These are phyloP conservation scores for Dryas integrifolia DNA, from an alignment of 331 rosid genomes.

Conservation along the genomic window DNA sequence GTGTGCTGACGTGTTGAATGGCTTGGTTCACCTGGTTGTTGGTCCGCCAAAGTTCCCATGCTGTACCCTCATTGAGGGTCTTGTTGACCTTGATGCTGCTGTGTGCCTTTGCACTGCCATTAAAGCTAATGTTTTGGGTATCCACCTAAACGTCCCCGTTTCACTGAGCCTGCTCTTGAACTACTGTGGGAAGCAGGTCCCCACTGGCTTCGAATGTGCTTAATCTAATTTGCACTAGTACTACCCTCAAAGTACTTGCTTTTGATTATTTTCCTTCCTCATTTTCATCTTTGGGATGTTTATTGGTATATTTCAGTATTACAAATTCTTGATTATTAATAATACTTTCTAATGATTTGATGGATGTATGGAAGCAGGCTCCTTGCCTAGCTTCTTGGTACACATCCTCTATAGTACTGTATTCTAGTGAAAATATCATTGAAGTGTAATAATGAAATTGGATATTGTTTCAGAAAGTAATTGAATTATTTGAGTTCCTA, in stretches of 20 bases:
- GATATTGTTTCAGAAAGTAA: too few species aligned
- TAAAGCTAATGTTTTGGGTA: slow-evolving; percentile 35
- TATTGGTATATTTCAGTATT: slow-evolving; percentile 3
- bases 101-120: slow-evolving; percentile 46
- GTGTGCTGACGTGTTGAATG: slow-evolving; percentile 41
- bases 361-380: neutral
- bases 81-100: slow-evolving; percentile 44
- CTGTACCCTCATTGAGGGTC: slow-evolving; percentile 29
- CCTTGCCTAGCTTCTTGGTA: neutral
- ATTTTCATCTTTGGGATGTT: neutral
- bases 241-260: too few species aligned
- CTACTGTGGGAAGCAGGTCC: slow-evolving; percentile 42
- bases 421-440: neutral
- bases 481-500: too few species aligned
- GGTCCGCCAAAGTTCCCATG: slow-evolving; percentile 44
- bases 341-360: neutral
- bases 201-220: slow-evolving; percentile 37
- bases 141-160: slow-evolving; percentile 32
- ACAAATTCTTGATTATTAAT: neutral
- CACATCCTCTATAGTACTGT: neutral
- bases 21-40: slow-evolving; percentile 35
- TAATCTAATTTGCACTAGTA: neutral
- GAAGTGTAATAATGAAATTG: neutral
- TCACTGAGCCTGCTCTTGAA: slow-evolving; percentile 38
- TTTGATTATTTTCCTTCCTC: too few species aligned